Evolutionary conservation across 495 filamentous ascomycete genomes (phyloP).

Genomic region (Evernia prunastri): DNA sequence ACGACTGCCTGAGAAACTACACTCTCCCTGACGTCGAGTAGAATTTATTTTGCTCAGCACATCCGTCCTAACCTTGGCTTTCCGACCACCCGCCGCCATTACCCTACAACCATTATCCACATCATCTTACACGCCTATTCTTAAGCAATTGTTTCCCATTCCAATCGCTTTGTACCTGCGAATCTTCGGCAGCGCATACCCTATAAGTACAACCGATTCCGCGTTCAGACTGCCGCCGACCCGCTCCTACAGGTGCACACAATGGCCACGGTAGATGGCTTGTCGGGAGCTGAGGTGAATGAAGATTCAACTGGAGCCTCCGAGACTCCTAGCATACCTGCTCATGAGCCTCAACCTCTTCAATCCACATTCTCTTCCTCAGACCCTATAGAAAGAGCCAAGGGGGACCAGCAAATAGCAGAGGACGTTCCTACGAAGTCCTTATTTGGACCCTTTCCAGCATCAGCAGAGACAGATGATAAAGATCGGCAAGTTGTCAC

Average conservation of each 20-base stretch:
- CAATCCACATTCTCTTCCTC: conserved; percentile 7
- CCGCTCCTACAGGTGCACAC: conserved; percentile 4
- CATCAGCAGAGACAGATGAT: neutral
- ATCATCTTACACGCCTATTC: neutral
- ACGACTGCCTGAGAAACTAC: neutral
- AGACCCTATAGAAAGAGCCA: conserved; percentile 9
- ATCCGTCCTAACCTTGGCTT: conserved; percentile 4
- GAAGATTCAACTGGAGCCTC: conserved; percentile 4
- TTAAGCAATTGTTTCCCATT: neutral
- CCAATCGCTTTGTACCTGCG: neutral
- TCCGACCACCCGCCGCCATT: conserved; percentile 7
- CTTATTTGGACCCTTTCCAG: conserved; percentile 12
- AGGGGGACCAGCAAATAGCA: conserved; percentile 9
- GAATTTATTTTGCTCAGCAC: neutral
- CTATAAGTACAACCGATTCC: neutral
- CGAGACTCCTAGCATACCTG: neutral
- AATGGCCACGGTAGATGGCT: conserved; percentile 7
- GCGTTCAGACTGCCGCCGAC: neutral
- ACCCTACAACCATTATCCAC: conserved; percentile 1
- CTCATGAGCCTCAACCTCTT: neutral
- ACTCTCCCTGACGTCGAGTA: too few species aligned
- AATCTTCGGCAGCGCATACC: neutral
- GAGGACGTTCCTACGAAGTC: conserved; percentile 1
- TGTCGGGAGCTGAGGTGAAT: neutral
- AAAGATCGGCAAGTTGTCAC: neutral